phyloP scores from a whole-genome alignment of 2,329 filamentous ascomycete genomes.

The Aspergillus chevalieri region DNA sequence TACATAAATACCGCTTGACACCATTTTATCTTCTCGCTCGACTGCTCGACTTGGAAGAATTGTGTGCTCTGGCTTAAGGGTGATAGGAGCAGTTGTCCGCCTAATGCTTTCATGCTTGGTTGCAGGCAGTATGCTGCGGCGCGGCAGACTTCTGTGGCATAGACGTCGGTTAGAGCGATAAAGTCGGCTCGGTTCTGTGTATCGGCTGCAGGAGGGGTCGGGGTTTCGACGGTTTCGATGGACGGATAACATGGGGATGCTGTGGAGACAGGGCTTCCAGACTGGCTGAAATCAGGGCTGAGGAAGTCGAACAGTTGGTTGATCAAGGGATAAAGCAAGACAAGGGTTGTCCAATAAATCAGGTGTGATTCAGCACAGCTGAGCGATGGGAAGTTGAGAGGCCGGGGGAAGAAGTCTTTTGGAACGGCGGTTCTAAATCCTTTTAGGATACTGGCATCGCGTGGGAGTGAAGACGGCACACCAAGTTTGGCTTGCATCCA shows the following conservation, averaged over 20 bases:
- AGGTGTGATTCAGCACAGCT: conserved; percentile 14
- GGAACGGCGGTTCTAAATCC: conserved; percentile 9
- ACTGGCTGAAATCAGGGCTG: conserved; percentile 2
- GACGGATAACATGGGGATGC: background rate
- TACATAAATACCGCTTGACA: conserved; percentile 14
- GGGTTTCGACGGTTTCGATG: conserved; percentile 1
- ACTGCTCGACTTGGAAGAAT: conserved; percentile 10
- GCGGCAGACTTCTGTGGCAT: conserved; percentile 14
- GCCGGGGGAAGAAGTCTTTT: conserved; percentile 6
- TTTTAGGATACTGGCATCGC: conserved; percentile 3
- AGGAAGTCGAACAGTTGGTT: conserved; percentile 11
- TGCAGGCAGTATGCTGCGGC: conserved; percentile 13
- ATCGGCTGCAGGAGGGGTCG: background rate
- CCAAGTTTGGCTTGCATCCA: conserved; percentile 13
- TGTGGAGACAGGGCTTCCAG: background rate
- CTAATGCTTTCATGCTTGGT: conserved; percentile 15
- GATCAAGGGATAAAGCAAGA: conserved; percentile 16
- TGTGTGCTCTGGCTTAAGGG: conserved; percentile 16
- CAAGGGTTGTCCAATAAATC: conserved; percentile 11
- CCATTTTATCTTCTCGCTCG: conserved; percentile 11
- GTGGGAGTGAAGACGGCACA: conserved; percentile 3
- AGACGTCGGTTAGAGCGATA: conserved; percentile 12
- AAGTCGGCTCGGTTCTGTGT: conserved; percentile 4
- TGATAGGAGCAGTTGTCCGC: conserved; percentile 11
- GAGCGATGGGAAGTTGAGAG: conserved; percentile 10